Percentiles rank a stretch among this genome's conserved stretches.
Conservation (phyloP, 73 alveolate species). For the Blepharisma stoltei region DNA sequence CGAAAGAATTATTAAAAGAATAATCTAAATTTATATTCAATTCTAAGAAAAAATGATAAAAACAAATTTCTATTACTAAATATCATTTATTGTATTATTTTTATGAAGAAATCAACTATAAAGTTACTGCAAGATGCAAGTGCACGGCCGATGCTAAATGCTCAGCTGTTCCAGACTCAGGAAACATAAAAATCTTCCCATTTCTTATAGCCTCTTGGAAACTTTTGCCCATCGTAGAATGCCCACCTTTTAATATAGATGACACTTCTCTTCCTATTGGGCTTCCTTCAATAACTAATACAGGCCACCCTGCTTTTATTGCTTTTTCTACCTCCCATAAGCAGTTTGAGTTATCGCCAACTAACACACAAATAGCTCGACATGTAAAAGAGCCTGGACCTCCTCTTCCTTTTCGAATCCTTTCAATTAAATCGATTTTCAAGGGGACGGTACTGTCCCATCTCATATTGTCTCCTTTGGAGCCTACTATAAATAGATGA, state of each 20-base stretch:
- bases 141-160: conserved; percentile 59
- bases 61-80: too few species aligned
- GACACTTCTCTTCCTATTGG: conserved; percentile 38
- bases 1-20: too few species aligned
- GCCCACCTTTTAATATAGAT: conserved; percentile 33
- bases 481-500: conserved; percentile 82
- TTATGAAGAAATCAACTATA: too few species aligned
- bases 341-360: conserved; percentile 59
- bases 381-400: conserved; percentile 43
- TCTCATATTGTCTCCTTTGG: conserved; percentile 47
- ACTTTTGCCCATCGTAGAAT: conserved; percentile 30
- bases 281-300: conserved; percentile 51
- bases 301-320: conserved; percentile 27
- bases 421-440: conserved; percentile 71
- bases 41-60: too few species aligned
- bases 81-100: too few species aligned
- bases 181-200: conserved; percentile 25
- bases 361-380: conserved; percentile 44
- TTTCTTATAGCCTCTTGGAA: conserved; percentile 31
- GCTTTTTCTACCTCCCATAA: conserved; percentile 46
- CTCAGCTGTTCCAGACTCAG: conserved; percentile 51
- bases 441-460: conserved; percentile 84
- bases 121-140: conserved; percentile 41
- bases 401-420: conserved; percentile 79
- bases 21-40: too few species aligned